Conservation (phyloP, 352 stramenopile species). For the Salisapilia sapeloensis region DNA sequence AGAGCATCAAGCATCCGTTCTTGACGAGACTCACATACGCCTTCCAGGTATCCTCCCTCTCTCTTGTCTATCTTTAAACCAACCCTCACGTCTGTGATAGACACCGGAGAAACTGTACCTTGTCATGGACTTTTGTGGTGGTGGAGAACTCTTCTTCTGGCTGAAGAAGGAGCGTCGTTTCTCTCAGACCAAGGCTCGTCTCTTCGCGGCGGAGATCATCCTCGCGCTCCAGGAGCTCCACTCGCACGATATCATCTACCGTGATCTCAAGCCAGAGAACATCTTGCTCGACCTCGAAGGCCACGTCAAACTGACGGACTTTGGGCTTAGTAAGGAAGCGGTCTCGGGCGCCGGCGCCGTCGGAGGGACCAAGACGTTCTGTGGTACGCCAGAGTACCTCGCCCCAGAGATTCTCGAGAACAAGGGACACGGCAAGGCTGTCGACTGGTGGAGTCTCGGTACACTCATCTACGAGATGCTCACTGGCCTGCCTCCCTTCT, state of each 20-base stretch:
- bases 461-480: slow-evolving; percentile 93
- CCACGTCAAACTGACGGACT: slow-evolving; percentile 90
- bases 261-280: slow-evolving; percentile 95
- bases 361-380: slow-evolving; percentile 83
- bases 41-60: slow-evolving; percentile 26
- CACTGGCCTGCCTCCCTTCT: slow-evolving; percentile 83
- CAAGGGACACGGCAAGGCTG: slow-evolving; percentile 81
- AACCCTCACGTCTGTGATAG: slow-evolving; percentile 9
- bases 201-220: slow-evolving; percentile 90
- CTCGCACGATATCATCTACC: slow-evolving; percentile 92
- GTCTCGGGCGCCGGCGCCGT: slow-evolving; percentile 67
- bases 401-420: slow-evolving; percentile 91
- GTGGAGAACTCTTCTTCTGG: slow-evolving; percentile 92
- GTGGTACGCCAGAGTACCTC: slow-evolving; percentile 90
- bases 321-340: slow-evolving; percentile 89
- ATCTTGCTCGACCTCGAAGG: slow-evolving; percentile 88
- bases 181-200: slow-evolving; percentile 80
- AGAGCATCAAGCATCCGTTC: slow-evolving; percentile 88
- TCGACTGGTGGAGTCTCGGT: slow-evolving; percentile 85
- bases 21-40: slow-evolving; percentile 75
- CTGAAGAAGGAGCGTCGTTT: slow-evolving; percentile 90
- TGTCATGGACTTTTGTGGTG: slow-evolving; percentile 90
- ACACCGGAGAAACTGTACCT: slow-evolving; percentile 88
- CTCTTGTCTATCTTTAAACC: background rate
- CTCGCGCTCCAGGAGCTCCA: slow-evolving; percentile 87